Percentiles rank a stretch among this genome's conserved stretches.
These are phyloP conservation scores for Linaria vulgaris DNA, from an alignment of 257 asterid species.

Conservation along the genomic window DNA sequence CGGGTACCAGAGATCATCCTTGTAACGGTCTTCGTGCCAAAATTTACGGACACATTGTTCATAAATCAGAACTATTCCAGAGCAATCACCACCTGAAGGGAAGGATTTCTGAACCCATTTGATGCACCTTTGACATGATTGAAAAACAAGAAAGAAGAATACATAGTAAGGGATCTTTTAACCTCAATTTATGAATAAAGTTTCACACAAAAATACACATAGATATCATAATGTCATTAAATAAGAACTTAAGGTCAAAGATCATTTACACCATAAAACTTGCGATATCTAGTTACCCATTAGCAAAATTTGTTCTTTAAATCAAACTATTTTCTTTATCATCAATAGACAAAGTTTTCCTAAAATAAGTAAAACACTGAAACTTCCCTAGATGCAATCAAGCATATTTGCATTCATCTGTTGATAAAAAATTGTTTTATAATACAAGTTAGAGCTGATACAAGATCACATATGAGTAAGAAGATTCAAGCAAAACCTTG, in stretches of 20 bases:
- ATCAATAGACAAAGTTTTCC: background rate
- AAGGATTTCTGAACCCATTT: slow-evolving; percentile 97
- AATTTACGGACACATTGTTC: slow-evolving; percentile 94
- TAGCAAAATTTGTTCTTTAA: slow-evolving; percentile 6
- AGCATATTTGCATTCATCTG: too few relatives aligned
- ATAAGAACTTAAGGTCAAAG: background rate
- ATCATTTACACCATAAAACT: slow-evolving; percentile 2
- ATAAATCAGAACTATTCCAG: slow-evolving; percentile 76
- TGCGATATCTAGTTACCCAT: background rate
- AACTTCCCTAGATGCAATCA: too few relatives aligned
- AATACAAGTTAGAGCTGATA: too few relatives aligned
- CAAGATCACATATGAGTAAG: too few relatives aligned
- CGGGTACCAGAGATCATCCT: slow-evolving; percentile 86
- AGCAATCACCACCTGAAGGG: slow-evolving; percentile 94
- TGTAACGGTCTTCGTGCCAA: slow-evolving; percentile 83
- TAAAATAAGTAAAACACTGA: background rate
- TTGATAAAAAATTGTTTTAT: too few relatives aligned
- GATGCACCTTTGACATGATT: slow-evolving; percentile 65
- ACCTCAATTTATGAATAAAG: too few relatives aligned
- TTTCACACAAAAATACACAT: too few relatives aligned
- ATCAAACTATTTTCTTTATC: slow-evolving; percentile 11
- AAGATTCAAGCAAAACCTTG: too few relatives aligned
- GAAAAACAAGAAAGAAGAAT: background rate
- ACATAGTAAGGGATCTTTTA: background rate
- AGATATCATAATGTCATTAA: slow-evolving; percentile 5